Evolutionary conservation across 345 rosid genomes (phyloP).

Genomic region (Moringa oleifera): DNA sequence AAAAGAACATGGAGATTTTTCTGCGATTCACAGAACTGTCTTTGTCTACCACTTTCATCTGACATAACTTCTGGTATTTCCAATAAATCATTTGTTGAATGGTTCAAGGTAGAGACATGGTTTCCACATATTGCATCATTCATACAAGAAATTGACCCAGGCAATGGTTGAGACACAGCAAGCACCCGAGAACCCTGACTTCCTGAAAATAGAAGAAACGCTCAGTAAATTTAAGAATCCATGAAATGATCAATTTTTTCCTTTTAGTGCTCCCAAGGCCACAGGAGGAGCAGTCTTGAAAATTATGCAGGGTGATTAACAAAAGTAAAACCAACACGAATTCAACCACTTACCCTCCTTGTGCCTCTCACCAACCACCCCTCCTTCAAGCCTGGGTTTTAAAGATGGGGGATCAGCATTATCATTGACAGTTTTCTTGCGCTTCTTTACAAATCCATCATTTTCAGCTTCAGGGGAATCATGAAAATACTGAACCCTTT

Average conservation of each 20-base stretch:
- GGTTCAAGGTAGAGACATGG: conserved; percentile 14
- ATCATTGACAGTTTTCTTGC: conserved; percentile 37
- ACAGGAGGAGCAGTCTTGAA: background rate
- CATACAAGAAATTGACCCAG: conserved; percentile 19
- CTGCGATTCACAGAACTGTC: conserved; percentile 44
- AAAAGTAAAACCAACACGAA: conserved; percentile 12
- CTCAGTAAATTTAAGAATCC: conserved; percentile 3
- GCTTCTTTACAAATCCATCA: conserved; percentile 46
- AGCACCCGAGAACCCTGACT: conserved; percentile 22
- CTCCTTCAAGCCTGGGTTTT: conserved; percentile 25
- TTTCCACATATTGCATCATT: conserved; percentile 12
- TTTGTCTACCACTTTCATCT: conserved; percentile 28
- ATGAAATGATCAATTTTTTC: background rate
- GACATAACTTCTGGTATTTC: conserved; percentile 28
- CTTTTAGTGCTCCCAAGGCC: background rate
- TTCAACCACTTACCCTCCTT: conserved; percentile 40
- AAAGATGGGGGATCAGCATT: conserved; percentile 21
- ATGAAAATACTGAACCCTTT: conserved; percentile 45
- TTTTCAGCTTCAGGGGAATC: conserved; percentile 22
- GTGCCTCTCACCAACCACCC: conserved; percentile 18
- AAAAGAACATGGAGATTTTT: conserved; percentile 51
- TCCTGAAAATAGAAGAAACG: conserved; percentile 36
- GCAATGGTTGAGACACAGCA: conserved; percentile 19
- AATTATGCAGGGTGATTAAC: background rate
- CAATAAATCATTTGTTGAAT: conserved; percentile 18